Base-by-base conservation (phyloP, 2,329 filamentous ascomycete genomes). In the Fusarium sp. region DNA sequence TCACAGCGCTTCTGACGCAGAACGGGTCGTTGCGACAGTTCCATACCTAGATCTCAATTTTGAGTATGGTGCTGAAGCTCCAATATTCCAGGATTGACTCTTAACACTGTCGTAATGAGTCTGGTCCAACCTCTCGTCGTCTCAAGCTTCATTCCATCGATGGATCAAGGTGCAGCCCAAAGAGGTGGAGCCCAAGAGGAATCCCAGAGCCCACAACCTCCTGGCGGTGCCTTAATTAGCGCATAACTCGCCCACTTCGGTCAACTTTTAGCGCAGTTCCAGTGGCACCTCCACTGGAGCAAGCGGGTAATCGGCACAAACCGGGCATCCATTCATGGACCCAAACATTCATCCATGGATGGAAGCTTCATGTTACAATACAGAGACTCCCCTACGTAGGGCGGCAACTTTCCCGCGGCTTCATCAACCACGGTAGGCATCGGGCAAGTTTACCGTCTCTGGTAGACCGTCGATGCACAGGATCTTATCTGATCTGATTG, bases 401-500 rank as follows among this genome's bases (percentile, higher is more conserved):
- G 34, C 34, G 47, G 27, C 27, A 32, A 13, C 4, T 30, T 16
- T 20, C 20, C 23, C 20, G 50, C 18, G 45, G 60, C 50, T 59
- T 50, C 23, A 12, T 51, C 49, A 32, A 28, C 45, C 27, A 57
- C 20, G 43, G 51, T 37, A 63, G 42, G 34, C 45, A 42, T 69
- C 67, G 67, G 67, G 11, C 30, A n/a, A 37, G 8, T 32, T 45
- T 25, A 20, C 49, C 56, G 56, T 43, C 28, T 42, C 25, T 53
- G 23, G 45, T 37, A 54, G 47, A 25, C 43, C 32, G 48, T 37
- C 27, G 40, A 54, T 62, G 28, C 28, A 34, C 30, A 41, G 42
- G 34, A 68, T 47, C 47, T 63, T 67, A 66, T 68, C 63, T 57
- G 34, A 59, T 71, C 54, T 68, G 62, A 70, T 71, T 71, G 67